phyloP scores from a whole-genome alignment of 2,329 filamentous ascomycete species.

The Aspergillus persii region DNA sequence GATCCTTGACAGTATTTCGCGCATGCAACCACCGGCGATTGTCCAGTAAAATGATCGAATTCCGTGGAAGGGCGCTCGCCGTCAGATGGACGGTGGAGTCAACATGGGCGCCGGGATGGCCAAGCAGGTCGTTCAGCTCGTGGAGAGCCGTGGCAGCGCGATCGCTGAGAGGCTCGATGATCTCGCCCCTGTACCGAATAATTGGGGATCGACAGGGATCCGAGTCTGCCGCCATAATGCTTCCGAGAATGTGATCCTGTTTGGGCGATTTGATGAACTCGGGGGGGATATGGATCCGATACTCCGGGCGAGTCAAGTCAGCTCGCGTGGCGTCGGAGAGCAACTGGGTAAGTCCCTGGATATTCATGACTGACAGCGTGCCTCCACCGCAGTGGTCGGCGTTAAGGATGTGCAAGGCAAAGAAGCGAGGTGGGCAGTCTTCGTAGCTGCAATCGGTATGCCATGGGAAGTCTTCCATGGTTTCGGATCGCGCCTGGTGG shows the following conservation, averaged over 20 bases:
- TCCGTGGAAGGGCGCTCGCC: constrained; percentile 6
- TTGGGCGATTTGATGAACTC: constrained; percentile 32
- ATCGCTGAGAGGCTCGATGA: constrained; percentile 10
- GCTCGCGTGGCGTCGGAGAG: not conserved
- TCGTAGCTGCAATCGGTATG: constrained; percentile 49
- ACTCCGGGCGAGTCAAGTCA: constrained; percentile 20
- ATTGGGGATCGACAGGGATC: not conserved
- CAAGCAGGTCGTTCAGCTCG: constrained; percentile 28
- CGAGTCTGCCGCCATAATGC: constrained; percentile 15
- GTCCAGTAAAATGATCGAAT: not conserved
- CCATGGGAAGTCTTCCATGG: constrained; percentile 46
- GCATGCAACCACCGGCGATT: constrained; percentile 2
- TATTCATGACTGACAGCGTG: not conserved
- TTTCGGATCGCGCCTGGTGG: constrained; percentile 43
- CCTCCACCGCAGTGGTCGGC: constrained; percentile 42
- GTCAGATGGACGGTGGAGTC: constrained; percentile 23
- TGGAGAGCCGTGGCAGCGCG: constrained; percentile 27
- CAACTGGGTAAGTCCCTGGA: not conserved
- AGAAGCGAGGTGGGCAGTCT: constrained; percentile 35
- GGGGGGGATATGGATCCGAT: constrained; percentile 31
- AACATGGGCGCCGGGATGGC: constrained; percentile 6
- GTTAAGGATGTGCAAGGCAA: constrained; percentile 45
- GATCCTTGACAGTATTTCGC: constrained; percentile 28
- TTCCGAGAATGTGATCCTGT: constrained; percentile 19
- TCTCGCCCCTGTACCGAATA: constrained; percentile 11